Percentiles rank a stretch among this genome's conserved stretches.
These are phyloP conservation scores for Dryas octopetala DNA, from an alignment of 306 rosid genomes.

Conservation along the genomic window DNA sequence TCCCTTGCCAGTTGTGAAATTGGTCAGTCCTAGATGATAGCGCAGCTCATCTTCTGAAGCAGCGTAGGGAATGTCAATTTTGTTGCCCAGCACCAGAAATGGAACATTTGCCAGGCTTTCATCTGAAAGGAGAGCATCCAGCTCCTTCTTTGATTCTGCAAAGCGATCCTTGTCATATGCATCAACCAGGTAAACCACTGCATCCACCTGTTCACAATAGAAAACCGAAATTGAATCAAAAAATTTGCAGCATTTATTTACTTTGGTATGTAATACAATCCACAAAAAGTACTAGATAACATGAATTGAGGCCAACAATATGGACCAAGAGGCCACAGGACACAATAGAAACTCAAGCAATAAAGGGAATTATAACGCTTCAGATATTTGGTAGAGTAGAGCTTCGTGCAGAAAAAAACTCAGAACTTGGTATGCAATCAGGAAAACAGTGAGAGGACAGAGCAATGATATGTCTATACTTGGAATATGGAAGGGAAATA, in stretches of 20 bases:
- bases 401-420: background rate
- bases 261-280: constrained; percentile 8
- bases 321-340: background rate
- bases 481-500: background rate
- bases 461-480: background rate
- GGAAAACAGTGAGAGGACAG: background rate
- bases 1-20: constrained; percentile 59
- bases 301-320: background rate
- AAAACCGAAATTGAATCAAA: background rate
- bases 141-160: constrained; percentile 50
- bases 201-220: constrained; percentile 42
- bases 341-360: background rate
- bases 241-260: background rate
- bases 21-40: constrained; percentile 45
- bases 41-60: constrained; percentile 58
- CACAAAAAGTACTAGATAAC: too few relatives aligned
- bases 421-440: background rate
- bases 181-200: constrained; percentile 54
- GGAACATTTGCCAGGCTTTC: constrained; percentile 50
- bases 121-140: constrained; percentile 51
- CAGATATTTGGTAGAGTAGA: background rate
- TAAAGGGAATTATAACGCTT: background rate
- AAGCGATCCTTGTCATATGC: constrained; percentile 53
- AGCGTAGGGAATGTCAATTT: constrained; percentile 53
- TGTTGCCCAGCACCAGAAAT: constrained; percentile 53